Evolutionary conservation across 1,284 basidiomycete species (phyloP), one percentile per base, ranked within the genome.

Genomic region (Apiotrichum sp.): DNA sequence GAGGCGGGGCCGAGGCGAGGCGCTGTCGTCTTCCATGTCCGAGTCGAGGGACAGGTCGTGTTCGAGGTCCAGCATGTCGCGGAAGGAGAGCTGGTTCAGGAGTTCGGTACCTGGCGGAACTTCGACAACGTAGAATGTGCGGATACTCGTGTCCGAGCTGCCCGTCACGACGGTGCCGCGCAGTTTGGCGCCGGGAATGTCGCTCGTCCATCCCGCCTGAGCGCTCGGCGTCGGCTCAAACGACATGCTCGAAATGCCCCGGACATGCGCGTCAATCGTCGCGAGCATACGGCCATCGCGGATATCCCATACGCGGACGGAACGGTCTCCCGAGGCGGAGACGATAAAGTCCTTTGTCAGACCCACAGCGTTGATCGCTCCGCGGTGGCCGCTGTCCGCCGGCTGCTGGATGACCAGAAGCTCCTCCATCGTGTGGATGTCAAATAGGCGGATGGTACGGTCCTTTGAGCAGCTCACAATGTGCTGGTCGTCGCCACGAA

Each of bases 391-490:
- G 53, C 78, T 77, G 7, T 68, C 61, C 2, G 51, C 50, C 9
- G 52, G 57, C 29, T 60, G 62, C 4, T 63, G 65, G 42, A 77
- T 73, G 9, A 85, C 79, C 52, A 86, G 80, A 57, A 86, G 80
- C 10, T 81, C 80, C 50, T 77, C 75, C 36, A 92, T 76, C 41
- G 81, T 80, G 9, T 86, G 84, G 60, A 89, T 83, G 31, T 81
- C 78, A 70, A 89, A 91, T 4, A 84, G 83, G 53, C 85, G 78
- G 47, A 91, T 83, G 14, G 87, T 88, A 55, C 84, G 83, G 74
- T 89, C 87, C 80, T 92, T 92, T 0, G 89, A 91, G 70, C 89
- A 92, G 8, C 86, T 86, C 5, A 89, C 89, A 36, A 92, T 77
- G 54, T 83, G 76, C 63, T 79, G 76, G 39, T 82, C 79, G 66